Evolutionary conservation across 2,329 filamentous ascomycete species (phyloP).

Genomic region (Myriosclerotinia duriaeana): DNA sequence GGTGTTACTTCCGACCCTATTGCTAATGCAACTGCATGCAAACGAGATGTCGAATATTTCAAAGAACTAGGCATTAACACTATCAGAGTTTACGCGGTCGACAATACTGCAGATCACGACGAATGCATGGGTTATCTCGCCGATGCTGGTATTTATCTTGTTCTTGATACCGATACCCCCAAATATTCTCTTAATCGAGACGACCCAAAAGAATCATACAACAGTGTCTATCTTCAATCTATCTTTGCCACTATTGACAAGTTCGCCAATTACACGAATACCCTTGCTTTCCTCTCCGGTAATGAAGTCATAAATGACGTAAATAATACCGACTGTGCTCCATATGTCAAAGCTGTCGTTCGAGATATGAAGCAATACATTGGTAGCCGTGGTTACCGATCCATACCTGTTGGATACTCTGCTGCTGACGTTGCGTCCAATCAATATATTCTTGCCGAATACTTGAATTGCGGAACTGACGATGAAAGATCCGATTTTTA

Average conservation of each 20-base stretch:
- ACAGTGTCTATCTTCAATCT: constrained; percentile 67
- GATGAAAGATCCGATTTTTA: constrained; percentile 67
- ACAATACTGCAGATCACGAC: constrained; percentile 67
- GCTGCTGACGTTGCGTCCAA: constrained; percentile 68
- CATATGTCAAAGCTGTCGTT: constrained; percentile 59
- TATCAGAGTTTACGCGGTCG: constrained; percentile 70
- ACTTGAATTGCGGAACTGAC: constrained; percentile 71
- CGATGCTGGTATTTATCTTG: constrained; percentile 71
- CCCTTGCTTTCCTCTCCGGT: constrained; percentile 62
- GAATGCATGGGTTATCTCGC: constrained; percentile 66
- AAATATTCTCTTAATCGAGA: constrained; percentile 67
- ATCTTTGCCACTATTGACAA: constrained; percentile 69
- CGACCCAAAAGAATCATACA: constrained; percentile 62
- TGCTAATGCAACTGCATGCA: constrained; percentile 58
- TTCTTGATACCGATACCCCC: constrained; percentile 69
- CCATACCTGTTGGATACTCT: constrained; percentile 58
- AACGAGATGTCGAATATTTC: constrained; percentile 65
- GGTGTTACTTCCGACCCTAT: constrained; percentile 66
- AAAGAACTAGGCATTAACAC: constrained; percentile 69
- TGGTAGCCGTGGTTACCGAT: constrained; percentile 47
- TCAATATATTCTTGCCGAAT: constrained; percentile 65
- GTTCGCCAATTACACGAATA: constrained; percentile 67
- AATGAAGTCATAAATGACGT: constrained; percentile 60
- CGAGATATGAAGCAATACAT: constrained; percentile 58
- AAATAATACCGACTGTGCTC: constrained; percentile 51